Evolutionary conservation across 129 eudicot genomes (phyloP).

Genomic region (Tanacetum coccineum): DNA sequence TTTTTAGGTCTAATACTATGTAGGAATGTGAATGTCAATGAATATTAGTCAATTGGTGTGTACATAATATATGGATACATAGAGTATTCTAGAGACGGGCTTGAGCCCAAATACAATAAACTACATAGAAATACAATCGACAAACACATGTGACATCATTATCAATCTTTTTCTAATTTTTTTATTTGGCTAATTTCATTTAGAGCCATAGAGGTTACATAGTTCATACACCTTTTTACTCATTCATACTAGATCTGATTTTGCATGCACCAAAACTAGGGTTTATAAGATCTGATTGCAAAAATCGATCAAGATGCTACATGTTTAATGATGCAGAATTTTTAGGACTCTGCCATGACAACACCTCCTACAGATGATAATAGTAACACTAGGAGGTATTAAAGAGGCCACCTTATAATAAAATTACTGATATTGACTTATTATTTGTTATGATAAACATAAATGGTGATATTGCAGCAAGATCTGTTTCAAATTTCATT

Average conservation of each 20-base stretch:
- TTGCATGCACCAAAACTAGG: neutral
- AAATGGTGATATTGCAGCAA: constrained; percentile 49
- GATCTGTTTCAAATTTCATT: constrained; percentile 60
- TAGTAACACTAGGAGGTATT: constrained; percentile 67
- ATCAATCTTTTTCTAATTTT: neutral
- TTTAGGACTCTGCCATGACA: constrained; percentile 99
- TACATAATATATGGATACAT: too few relatives aligned
- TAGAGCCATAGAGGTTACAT: neutral
- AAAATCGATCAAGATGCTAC: constrained; percentile 77
- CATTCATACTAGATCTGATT: constrained; percentile 8
- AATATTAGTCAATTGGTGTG: too few relatives aligned
- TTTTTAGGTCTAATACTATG: too few relatives aligned
- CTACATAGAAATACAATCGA: too few relatives aligned
- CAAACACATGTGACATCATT: constrained; percentile 12
- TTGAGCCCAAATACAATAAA: too few relatives aligned
- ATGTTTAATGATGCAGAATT: constrained; percentile 81
- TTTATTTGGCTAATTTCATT: neutral
- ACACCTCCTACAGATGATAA: constrained; percentile 73
- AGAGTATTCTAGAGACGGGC: too few relatives aligned
- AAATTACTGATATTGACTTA: neutral
- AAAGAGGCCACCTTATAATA: constrained; percentile 5
- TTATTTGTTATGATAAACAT: constrained; percentile 12
- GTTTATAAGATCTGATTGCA: constrained; percentile 26
- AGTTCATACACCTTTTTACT: neutral
- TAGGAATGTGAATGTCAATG: too few relatives aligned